Evolutionary conservation across 495 filamentous ascomycete genomes (phyloP).

Genomic region (Neurospora sp.): DNA sequence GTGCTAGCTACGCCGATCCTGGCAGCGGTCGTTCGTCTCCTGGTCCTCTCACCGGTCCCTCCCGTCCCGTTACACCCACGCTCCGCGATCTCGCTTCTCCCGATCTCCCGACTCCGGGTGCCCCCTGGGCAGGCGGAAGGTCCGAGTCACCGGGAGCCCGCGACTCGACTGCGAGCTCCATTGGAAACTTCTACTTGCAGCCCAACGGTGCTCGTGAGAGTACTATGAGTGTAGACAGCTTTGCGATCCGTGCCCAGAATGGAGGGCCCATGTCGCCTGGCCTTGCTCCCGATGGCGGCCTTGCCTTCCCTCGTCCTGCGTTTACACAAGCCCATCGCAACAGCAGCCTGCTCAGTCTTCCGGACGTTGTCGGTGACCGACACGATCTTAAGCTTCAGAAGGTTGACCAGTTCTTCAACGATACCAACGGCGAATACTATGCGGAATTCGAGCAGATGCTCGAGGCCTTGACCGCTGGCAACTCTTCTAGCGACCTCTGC

Average conservation of each 20-base stretch:
- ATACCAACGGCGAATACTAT: conserved; percentile 48
- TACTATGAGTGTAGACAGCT: conserved; percentile 29
- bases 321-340: conserved; percentile 19
- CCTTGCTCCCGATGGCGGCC: conserved; percentile 12
- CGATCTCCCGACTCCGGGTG: conserved; percentile 11
- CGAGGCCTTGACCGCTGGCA: conserved; percentile 40
- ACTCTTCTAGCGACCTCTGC: conserved; percentile 45
- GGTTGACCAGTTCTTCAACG: conserved; percentile 60
- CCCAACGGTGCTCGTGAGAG: conserved; percentile 18
- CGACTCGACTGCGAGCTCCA: conserved; percentile 13
- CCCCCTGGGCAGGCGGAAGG: conserved; percentile 14
- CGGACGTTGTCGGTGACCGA: conserved; percentile 50
- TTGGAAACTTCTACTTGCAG: conserved; percentile 12
- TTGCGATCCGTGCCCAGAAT: conserved; percentile 25
- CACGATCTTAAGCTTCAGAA: conserved; percentile 55
- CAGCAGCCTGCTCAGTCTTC: conserved; percentile 36
- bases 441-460: conserved; percentile 47
- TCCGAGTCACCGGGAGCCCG: conserved; percentile 14
- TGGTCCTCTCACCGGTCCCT: conserved; percentile 1
- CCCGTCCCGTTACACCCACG: conserved; percentile 1
- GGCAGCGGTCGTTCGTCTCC: conserved; percentile 9
- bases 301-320: conserved; percentile 19
- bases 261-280: conserved; percentile 31
- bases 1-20: conserved; percentile 10
- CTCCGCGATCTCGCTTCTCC: conserved; percentile 12